These are phyloP conservation scores for Kluyveromyces sp. DNA, from an alignment of 1,139 yeast genomes.

Conservation along the genomic window DNA sequence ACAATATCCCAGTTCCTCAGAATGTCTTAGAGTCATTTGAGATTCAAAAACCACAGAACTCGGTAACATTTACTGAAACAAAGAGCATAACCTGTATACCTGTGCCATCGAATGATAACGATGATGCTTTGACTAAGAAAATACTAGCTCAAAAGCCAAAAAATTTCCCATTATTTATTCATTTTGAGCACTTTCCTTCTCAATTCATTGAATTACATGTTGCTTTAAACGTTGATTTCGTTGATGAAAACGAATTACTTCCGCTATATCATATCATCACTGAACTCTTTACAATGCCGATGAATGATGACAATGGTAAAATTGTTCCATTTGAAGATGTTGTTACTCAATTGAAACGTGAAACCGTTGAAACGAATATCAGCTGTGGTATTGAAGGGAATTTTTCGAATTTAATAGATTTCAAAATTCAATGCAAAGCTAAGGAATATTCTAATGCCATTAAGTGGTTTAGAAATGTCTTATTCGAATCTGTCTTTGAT, in stretches of 20 bases:
- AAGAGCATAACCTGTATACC: conserved; percentile 40
- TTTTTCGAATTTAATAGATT: conserved; percentile 56
- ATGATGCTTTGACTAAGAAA: conserved; percentile 27
- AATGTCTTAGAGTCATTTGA: conserved; percentile 51
- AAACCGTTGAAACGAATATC: conserved; percentile 53
- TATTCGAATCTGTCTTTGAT: conserved; percentile 64
- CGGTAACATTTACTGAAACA: conserved; percentile 65
- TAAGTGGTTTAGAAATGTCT: conserved; percentile 63
- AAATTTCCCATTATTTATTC: conserved; percentile 61
- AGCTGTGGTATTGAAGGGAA: conserved; percentile 53
- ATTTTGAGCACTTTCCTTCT: conserved; percentile 73
- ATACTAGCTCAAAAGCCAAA: conserved; percentile 34
- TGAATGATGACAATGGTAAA: conserved; percentile 54
- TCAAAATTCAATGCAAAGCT: conserved; percentile 55
- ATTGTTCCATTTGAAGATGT: conserved; percentile 65
- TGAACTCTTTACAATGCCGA: conserved; percentile 64
- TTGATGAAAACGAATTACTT: conserved; percentile 45
- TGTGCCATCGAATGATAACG: conserved; percentile 25
- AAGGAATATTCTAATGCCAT: conserved; percentile 61
- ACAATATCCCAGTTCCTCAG: conserved; percentile 71
- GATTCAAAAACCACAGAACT: conserved; percentile 64
- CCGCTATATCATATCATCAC: conserved; percentile 63
- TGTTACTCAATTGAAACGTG: conserved; percentile 61
- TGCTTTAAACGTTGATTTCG: conserved; percentile 53
- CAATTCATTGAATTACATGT: conserved; percentile 70